Base-by-base conservation (phyloP, 2,329 filamentous ascomycete species). In the Calonectria montana region DNA sequence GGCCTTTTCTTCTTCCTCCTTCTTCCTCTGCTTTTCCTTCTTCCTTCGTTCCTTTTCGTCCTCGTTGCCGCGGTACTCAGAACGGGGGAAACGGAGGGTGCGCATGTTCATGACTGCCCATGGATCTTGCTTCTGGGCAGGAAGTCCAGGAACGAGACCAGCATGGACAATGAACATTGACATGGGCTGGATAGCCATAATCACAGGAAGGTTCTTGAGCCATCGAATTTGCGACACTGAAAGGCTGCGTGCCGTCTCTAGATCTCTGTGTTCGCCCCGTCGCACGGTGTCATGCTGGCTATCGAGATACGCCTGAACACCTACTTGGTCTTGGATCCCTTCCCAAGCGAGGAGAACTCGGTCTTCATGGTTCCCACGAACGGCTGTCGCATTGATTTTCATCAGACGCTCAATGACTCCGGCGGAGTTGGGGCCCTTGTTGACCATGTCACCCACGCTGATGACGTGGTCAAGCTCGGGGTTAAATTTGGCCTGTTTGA, bases 331-430 rank as follows among this genome's bases (percentile, higher is more conserved):
- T 53, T 77, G 73, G 69, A 79, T 61, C 21, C 79, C 75, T n/a
- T 77, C 73, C 80, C 91, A 89, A 1, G 91, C 88, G 10, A 93
- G 88, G n/a, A 98, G 88, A 23, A 98, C 88, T 25, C 92, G 89
- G 81, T 98, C 96, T 81, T 99, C 97, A 84, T 98, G 94, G 83
- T 98, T 98, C 21, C 97, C 97, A 63, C 96, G 92, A 10, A 98
- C 95, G 73, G 91, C 94, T 35, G 92, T 94, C 25, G 96, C 96
- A 63, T 90, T 90, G 43, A 96, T 84, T 16, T 89, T 84, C 81
- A 95, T 93, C 43, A 94, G 92, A 48, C 95, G 87, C 70, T 93
- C 90, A 59, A 98, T 88, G 1, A 98, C 94, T 43, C 92, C 94
- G 1, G 88, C 79, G 37, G 94, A 96, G 83, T 98, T 92, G 13